A percentile compares a stretch with the other conserved stretches of the same genome.
Evolutionary conservation across 2,329 filamentous ascomycete species (phyloP).

Genomic region (Ascochyta rabiei): DNA sequence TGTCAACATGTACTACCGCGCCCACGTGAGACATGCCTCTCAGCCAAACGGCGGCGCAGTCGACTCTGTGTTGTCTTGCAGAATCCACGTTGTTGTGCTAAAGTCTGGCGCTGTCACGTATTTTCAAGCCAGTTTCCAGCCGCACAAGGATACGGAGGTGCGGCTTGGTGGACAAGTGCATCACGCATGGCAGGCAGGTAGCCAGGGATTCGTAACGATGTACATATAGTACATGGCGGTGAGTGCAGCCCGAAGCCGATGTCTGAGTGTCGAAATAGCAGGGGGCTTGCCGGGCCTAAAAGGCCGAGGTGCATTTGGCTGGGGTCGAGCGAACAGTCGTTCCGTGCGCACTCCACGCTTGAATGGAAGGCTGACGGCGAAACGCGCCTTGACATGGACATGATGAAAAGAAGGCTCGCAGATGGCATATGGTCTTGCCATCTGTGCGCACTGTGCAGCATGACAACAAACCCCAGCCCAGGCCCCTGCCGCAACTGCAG

Average conservation of each 20-base stretch:
- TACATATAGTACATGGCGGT: constrained; percentile 47
- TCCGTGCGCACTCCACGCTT: constrained; percentile 41
- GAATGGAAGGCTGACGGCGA: constrained; percentile 31
- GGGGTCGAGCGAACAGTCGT: constrained; percentile 39
- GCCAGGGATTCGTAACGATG: constrained; percentile 35
- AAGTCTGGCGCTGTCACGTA: constrained; percentile 18
- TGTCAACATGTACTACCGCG: constrained; percentile 21
- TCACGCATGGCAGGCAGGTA: constrained; percentile 21
- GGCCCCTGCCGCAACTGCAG: constrained; percentile 34
- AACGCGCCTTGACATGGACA: constrained; percentile 13
- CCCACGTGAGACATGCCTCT: constrained; percentile 38
- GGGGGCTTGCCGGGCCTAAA: constrained; percentile 37
- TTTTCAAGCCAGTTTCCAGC: constrained; percentile 14
- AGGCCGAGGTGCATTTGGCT: constrained; percentile 45
- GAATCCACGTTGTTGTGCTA: constrained; percentile 38
- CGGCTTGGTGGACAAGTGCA: constrained; percentile 31
- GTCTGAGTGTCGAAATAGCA: constrained; percentile 38
- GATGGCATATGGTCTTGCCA: constrained; percentile 26
- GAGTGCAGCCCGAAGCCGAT: constrained; percentile 38
- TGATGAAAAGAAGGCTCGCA: constrained; percentile 34
- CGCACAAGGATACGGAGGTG: constrained; percentile 10
- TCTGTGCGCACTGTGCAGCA: constrained; percentile 32
- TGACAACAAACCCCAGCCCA: constrained; percentile 40
- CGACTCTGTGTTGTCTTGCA: constrained; percentile 37
- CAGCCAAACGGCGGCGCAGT: constrained; percentile 33